Base-by-base conservation (phyloP, 148 eudicot species). In the Rhododendron griersonianum region DNA sequence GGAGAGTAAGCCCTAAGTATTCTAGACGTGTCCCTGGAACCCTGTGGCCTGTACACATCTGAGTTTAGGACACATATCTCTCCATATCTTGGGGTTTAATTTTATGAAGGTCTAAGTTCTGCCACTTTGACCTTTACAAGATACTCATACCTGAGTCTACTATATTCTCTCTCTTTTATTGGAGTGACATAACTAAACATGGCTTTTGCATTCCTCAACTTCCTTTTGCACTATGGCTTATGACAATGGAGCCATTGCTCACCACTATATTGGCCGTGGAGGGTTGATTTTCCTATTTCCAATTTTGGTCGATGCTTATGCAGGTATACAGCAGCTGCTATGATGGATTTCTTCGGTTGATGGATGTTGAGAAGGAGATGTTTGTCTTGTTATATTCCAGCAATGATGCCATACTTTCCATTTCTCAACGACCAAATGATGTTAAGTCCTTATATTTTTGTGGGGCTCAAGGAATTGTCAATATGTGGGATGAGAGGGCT, bases 261-360 rank as follows among this genome's bases (percentile, higher is more conserved):
- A 28, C n/a, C 35, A 39, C n/a, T 84, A 25, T 41, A 75, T 28
- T 30, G 11, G 86, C 51, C 19, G 25, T 50, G 69, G 85, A 5
- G 11, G 80, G 73, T 2, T 73, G 19, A 23, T 51, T 84, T 65
- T 55, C 45, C 73, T 47, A 28, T 61, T 61, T 48, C 48, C 57
- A 41, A 41, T 41, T 41, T 41, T 41, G 44, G 11, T 28, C 15
- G 51, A 61, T 85, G 67, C 86, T 33, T 74, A 3, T 82, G 88
- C 92, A 96, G 98, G 87, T 96, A 69, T 91, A 90, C 87, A 90
- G 93, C 78, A 89, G 94, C 84, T 88, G 93, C 87, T 94, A 95
- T 89, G 94, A 91, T 89, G 99, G 99, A 41, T 82, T 90, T 81
- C 65, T 96, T 13, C 89, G 94, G 81, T 78, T 90, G 88, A 93